Evolutionary conservation across 1,284 basidiomycete species (phyloP), one percentile per base, ranked within the genome.

Genomic region (Tilletiopsis washingtonensis): DNA sequence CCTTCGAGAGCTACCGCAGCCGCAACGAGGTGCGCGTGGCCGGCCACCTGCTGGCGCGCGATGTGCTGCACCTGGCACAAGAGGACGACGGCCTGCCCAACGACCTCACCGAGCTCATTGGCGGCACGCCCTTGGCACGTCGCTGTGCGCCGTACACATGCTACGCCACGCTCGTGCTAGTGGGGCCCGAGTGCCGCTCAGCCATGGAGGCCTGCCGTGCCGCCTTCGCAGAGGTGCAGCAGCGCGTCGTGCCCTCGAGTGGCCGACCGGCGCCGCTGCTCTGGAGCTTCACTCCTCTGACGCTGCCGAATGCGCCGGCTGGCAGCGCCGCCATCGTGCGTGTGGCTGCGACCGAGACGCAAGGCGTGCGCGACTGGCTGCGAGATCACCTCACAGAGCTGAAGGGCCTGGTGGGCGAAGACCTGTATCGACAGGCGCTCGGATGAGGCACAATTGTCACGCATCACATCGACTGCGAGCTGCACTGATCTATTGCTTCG

Each of bases 1-100:
- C 76, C 1, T 94, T 97, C 73, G 80, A 83, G 37, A 77, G 80
- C 51, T 97, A 96, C 71, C 81, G 83, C 65, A 91, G 85, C 61
- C 76, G 81, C 39, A 96, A 96, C 74, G 89, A 96, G 72, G 76
- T 97, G 19, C 81, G 82, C 61, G 67, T 86, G 2, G 81, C 78
- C 2, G 81, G 78, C 1, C 76, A 76, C 54, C 77, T 83, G 43
- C 71, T 90, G 23, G 85, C 82, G 44, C 82, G 83, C 58, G 91
- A 94, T 63, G 79, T 82, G 19, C 78, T 84, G 75, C 76, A 90
- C 4, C 78, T 96, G 14, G 0, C 20, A 40, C 14, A 44, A 38
- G 4, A 34, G 15, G 5, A 24, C 32, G 4, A 53, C 55, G 2
- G 62, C 62, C n/a, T n/a, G 3, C 32, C 12, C 32, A 34, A 34